Evolutionary conservation across 2,329 filamentous ascomycete genomes (phyloP).

Genomic region (Cryphonectria radicalis): DNA sequence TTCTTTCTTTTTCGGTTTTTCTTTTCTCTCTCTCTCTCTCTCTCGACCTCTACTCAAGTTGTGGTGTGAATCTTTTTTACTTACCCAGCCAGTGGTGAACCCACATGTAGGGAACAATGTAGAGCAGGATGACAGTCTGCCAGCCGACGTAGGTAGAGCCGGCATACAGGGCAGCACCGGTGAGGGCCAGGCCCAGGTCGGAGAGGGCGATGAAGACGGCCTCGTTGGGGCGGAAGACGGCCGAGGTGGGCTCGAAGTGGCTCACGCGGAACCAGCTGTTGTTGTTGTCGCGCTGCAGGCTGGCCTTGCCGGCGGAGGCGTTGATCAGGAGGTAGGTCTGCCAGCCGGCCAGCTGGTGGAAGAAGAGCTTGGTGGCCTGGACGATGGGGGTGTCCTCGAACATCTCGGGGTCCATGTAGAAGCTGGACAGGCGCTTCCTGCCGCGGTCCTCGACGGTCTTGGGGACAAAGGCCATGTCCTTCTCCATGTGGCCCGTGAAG

Average conservation of each 20-base stretch:
- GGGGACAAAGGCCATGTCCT: slow-evolving; percentile 69
- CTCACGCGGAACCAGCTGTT: slow-evolving; percentile 47
- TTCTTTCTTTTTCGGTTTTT: too few species aligned
- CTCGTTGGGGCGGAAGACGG: slow-evolving; percentile 64
- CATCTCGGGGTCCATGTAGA: slow-evolving; percentile 55
- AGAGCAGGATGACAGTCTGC: slow-evolving; percentile 61
- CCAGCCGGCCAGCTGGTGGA: slow-evolving; percentile 69
- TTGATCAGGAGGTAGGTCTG: slow-evolving; percentile 67
- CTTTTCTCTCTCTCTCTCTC: neutral
- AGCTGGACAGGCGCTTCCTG: slow-evolving; percentile 41
- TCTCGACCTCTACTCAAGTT: too few species aligned
- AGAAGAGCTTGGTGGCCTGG: slow-evolving; percentile 56
- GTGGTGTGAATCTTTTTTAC: slow-evolving; percentile 28
- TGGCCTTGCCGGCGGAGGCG: slow-evolving; percentile 52
- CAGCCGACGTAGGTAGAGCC: slow-evolving; percentile 57
- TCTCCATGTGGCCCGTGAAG: slow-evolving; percentile 69
- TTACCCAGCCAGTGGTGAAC: slow-evolving; percentile 71
- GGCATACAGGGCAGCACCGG: slow-evolving; percentile 55
- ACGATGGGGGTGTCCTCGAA: slow-evolving; percentile 67
- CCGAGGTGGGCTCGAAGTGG: slow-evolving; percentile 66
- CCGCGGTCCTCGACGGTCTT: slow-evolving; percentile 46
- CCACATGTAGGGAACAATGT: slow-evolving; percentile 69
- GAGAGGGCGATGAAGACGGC: slow-evolving; percentile 60
- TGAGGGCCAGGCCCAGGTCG: slow-evolving; percentile 62
- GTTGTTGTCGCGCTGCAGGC: slow-evolving; percentile 48